phyloP scores from a whole-genome alignment of 139 green algal genomes.

The Chlamydomonas urium region DNA sequence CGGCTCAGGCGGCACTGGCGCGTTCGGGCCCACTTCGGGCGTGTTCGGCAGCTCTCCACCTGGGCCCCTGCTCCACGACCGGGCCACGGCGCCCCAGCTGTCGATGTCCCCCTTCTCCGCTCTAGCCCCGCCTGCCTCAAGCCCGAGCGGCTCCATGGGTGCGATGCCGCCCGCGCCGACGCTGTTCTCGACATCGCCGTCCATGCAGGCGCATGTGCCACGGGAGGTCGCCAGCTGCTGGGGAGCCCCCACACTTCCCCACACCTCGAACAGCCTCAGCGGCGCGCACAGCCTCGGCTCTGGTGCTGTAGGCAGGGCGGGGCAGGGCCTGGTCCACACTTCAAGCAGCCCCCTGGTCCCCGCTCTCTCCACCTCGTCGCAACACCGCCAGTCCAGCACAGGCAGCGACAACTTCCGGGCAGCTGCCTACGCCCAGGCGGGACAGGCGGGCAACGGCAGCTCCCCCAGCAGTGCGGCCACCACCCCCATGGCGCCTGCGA shows the following conservation, averaged over 20 bases:
- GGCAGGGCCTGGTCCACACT: background rate
- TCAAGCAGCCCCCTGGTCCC: background rate
- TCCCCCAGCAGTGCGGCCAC: too few relatives aligned
- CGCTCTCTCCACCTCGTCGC: background rate
- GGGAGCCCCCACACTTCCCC: background rate
- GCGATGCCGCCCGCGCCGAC: background rate
- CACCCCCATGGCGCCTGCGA: background rate
- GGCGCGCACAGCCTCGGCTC: background rate
- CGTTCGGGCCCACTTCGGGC: background rate
- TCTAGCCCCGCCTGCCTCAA: background rate
- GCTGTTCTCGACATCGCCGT: background rate
- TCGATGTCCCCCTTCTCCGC: background rate
- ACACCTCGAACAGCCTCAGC: background rate
- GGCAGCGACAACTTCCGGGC: background rate
- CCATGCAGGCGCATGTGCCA: constrained; percentile 15
- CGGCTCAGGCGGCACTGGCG: too few relatives aligned
- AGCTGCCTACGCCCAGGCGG: too few relatives aligned
- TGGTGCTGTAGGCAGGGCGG: background rate
- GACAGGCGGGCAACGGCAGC: too few relatives aligned
- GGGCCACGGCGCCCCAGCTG: too few relatives aligned
- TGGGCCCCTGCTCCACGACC: too few relatives aligned
- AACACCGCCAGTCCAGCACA: background rate
- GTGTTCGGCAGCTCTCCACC: background rate
- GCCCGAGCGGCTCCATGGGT: too few relatives aligned
- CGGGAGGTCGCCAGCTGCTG: background rate